A percentile compares a stretch with the other conserved stretches of the same genome.
These are phyloP conservation scores for Claviceps cyperi DNA, from an alignment of 2,329 filamentous ascomycete species.

Conservation along the genomic window DNA sequence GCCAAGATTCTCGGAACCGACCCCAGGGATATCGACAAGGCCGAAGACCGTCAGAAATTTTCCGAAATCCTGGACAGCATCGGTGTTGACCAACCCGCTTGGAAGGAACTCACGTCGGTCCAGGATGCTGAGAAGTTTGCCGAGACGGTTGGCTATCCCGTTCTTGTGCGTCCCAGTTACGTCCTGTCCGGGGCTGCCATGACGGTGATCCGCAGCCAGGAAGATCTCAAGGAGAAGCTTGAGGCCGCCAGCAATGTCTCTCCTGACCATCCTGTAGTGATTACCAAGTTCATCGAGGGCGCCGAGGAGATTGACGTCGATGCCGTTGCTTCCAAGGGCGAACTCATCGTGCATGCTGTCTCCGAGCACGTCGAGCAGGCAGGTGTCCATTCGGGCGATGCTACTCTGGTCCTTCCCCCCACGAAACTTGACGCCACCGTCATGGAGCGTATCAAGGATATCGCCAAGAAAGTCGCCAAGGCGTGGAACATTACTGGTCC, in stretches of 20 bases:
- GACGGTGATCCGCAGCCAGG: constrained; percentile 83
- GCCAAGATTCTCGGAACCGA: constrained; percentile 88
- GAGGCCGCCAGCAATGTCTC: constrained; percentile 80
- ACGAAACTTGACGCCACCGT: constrained; percentile 60
- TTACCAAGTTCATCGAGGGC: constrained; percentile 95
- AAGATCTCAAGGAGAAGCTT: constrained; percentile 89
- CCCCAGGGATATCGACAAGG: constrained; percentile 90
- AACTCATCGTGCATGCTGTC: constrained; percentile 80
- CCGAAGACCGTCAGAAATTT: constrained; percentile 96
- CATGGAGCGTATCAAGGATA: constrained; percentile 83
- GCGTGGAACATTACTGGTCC: constrained; percentile 95
- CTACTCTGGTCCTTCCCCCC: constrained; percentile 84
- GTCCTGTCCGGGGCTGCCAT: constrained; percentile 96
- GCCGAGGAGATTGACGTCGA: constrained; percentile 95
- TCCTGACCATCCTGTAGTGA: constrained; percentile 93
- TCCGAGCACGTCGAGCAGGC: constrained; percentile 95
- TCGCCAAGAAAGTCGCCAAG: constrained; percentile 89
- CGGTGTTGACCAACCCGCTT: constrained; percentile 89
- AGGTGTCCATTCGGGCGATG: constrained; percentile 95
- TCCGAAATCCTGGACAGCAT: constrained; percentile 95
- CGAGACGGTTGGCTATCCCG: constrained; percentile 74
- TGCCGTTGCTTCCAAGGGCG: constrained; percentile 73
- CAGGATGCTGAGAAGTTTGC: constrained; percentile 80
- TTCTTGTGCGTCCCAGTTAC: constrained; percentile 87
- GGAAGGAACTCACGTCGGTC: constrained; percentile 92